Percentiles rank a stretch among this genome's conserved stretches.
These are phyloP conservation scores for Cicer cuneatum DNA, from an alignment of 306 rosid species.

Conservation along the genomic window DNA sequence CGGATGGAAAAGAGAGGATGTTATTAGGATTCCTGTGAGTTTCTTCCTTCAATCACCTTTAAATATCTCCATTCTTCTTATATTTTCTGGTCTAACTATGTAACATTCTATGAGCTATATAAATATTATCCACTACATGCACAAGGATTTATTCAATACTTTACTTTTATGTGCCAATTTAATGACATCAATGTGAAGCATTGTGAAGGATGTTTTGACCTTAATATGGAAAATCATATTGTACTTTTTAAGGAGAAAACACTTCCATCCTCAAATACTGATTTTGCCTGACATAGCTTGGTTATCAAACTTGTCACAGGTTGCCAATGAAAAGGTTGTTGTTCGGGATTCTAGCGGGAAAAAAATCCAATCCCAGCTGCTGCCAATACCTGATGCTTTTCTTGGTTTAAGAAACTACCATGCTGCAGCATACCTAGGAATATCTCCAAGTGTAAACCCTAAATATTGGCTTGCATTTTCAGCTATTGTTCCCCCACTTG, in stretches of 20 bases:
- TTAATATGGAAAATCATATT: constrained; percentile 26
- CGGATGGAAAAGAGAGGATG: constrained; percentile 86
- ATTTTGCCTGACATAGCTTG: constrained; percentile 33
- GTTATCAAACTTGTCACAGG: constrained; percentile 55
- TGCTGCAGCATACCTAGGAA: constrained; percentile 67
- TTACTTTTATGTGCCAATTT: constrained; percentile 1
- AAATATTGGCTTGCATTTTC: constrained; percentile 83
- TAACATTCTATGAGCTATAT: constrained; percentile 6
- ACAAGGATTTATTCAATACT: constrained; percentile 14
- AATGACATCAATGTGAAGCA: background rate
- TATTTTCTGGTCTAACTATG: constrained; percentile 22
- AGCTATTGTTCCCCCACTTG: constrained; percentile 83
- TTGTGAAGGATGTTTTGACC: constrained; percentile 7
- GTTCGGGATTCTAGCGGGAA: constrained; percentile 75
- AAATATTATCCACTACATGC: constrained; percentile 10
- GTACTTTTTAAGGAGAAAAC: constrained; percentile 20
- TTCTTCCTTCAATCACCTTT: constrained; percentile 23
- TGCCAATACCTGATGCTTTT: constrained; percentile 62
- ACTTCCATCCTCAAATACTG: background rate
- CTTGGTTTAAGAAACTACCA: constrained; percentile 59
- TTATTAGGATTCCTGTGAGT: constrained; percentile 85
- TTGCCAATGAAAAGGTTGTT: constrained; percentile 56
- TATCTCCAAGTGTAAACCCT: constrained; percentile 57
- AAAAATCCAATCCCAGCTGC: constrained; percentile 73
- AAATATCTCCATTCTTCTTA: background rate